Evolutionary conservation across 179 eudicot species (phyloP), one percentile per base, ranked within the genome.

Genomic region (Dionaea muscipula): DNA sequence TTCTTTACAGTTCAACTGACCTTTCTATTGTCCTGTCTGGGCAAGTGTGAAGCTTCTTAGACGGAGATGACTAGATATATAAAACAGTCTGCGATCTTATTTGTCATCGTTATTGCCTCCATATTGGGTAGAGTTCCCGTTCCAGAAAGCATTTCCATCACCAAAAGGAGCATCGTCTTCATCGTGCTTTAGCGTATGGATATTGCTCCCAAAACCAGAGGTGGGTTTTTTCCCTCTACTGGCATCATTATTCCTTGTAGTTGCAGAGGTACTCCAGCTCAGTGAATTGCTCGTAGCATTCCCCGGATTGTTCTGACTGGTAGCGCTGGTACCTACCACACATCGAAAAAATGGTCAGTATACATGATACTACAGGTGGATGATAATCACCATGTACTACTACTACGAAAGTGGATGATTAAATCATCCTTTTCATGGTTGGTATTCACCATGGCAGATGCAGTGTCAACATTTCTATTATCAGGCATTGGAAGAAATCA

Each of bases 101-200:
- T 45, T 57, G 35, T 55, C 26, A 17, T 26, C 55, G 35, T 65
- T 54, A 26, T 72, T 68, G 45, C 83, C 83, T 21, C 81, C 83
- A 63, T 51, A 77, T 59, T 81, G 66, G 2, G 86, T 80, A 11
- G 85, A 80, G 53, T 80, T 80, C 47, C 85, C 85, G 50, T 80
- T 80, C 85, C 85, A 80, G 35, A 74, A 80, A n/a, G 77, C 43
- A 47, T 81, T 81, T 57, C 62, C 55, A 48, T 71, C 78, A 26
- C 37, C 54, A 39, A 60, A 61, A 19, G 31, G 63, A 54, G 39
- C 46, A 58, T 78, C 86, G 50, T 77, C 85, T 20, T 77, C 80
- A n/a, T 77, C 82, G 35, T 68, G 86, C 58, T 75, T 77, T 24
- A 78, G 67, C 0, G 86, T 78, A 71, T 78, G 83, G 56, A 78